Evolutionary conservation across 2,329 filamentous ascomycete species (phyloP), one percentile per base, ranked within the genome.

Genomic region (Coniochaeta sp.): DNA sequence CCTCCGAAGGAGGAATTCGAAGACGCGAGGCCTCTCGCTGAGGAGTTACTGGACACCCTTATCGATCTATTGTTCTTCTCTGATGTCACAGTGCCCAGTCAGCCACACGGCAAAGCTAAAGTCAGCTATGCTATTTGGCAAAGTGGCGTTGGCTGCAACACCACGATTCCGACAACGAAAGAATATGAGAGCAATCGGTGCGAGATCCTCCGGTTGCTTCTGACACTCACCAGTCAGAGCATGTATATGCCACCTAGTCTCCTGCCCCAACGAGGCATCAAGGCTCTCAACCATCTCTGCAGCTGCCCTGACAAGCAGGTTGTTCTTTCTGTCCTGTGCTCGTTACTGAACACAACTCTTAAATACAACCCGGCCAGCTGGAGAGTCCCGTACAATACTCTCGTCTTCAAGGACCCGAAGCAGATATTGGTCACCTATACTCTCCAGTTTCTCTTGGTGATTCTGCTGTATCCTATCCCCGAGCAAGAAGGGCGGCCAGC

Each of bases 101-200:
- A 89, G 47, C 81, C 86, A 16, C 81, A 86, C 60, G 85, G 85
- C 59, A 91, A 89, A 69, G 83, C 84, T 64, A 96, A 95, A 72
- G 89, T 97, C 60, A 89, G 89, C 8, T 96, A 95, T 74, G 89
- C 91, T 59, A 98, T 99, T 71, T 99, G 95, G 95, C 92, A 97
- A 76, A 98, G 91, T 70, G 95, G 95, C 56, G 93, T 99, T 33
- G 95, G 95, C 16, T 98, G 93, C 78, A 96, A 96, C 73, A 90
- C 89, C 17, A 86, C 92, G 6, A 87, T 96, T 67, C 88, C 88
- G 11, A 93, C 92, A 3, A 97, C 88, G 58, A 96, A 91, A 72
- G 93, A 98, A 68, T 89, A 91, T 61, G 95, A 99, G 76, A 96
- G 83, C 76, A 97, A 97, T 73, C 86, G 95, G 62, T 92, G 89